Evolutionary conservation across 2,329 filamentous ascomycete genomes (phyloP).

Genomic region (Thielaviopsis musarum): DNA sequence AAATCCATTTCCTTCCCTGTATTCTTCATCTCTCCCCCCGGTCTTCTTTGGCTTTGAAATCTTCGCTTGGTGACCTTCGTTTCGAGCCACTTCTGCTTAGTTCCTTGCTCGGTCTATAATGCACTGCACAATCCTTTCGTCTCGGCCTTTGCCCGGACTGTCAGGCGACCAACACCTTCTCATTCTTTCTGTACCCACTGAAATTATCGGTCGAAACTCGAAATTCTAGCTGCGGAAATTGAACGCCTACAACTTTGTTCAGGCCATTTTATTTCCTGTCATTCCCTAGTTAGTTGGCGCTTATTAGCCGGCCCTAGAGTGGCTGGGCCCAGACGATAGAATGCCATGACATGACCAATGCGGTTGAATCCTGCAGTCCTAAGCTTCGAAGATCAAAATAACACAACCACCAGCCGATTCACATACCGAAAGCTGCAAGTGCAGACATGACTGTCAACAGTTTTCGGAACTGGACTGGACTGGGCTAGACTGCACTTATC

Average conservation of each 20-base stretch:
- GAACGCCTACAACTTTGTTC: too few relatives aligned
- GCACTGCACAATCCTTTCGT: neutral
- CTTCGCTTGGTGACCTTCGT: neutral
- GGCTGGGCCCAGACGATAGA: too few relatives aligned
- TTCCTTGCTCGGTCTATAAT: neutral
- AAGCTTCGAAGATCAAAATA: neutral
- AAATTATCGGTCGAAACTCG: neutral
- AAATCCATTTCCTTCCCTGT: neutral
- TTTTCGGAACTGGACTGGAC: neutral
- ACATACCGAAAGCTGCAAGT: neutral
- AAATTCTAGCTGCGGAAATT: neutral
- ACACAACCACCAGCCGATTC: neutral
- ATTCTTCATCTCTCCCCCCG: neutral
- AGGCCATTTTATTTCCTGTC: neutral
- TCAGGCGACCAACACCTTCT: neutral
- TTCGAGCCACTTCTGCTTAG: neutral
- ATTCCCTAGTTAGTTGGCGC: neutral
- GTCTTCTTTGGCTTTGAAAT: neutral
- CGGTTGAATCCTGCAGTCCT: neutral
- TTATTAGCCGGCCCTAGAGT: neutral
- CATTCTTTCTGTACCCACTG: neutral
- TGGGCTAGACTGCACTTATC: neutral
- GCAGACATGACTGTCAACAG: neutral
- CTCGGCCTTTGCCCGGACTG: neutral
- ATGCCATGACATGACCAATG: neutral